A percentile compares a stretch with the other conserved stretches of the same genome.
These are phyloP conservation scores for Kalanchoe fedtschenkoi DNA, from an alignment of 164 flowering plant species.

Conservation along the genomic window DNA sequence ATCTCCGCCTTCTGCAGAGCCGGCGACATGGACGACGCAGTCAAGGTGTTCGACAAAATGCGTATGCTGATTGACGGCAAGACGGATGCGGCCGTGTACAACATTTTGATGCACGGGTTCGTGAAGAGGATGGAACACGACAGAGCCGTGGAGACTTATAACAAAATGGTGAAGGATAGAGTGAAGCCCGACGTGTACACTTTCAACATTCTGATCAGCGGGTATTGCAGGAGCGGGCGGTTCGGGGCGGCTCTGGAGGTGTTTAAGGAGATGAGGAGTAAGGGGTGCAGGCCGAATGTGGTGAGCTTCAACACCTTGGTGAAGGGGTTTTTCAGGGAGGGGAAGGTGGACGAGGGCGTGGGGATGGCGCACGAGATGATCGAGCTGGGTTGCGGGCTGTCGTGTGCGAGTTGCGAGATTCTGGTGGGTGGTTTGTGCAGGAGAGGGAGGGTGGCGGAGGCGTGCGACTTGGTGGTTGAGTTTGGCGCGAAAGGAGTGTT, in stretches of 20 bases:
- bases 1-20: slow-evolving; percentile 44
- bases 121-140: slow-evolving; percentile 36
- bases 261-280: slow-evolving; percentile 70
- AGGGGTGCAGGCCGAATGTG: slow-evolving; percentile 71
- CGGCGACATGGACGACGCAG: slow-evolving; percentile 51
- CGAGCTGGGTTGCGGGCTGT: slow-evolving; percentile 58
- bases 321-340: slow-evolving; percentile 49
- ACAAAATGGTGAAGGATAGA: slow-evolving; percentile 43
- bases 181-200: slow-evolving; percentile 76
- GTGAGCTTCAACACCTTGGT: slow-evolving; percentile 84
- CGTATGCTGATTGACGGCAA: slow-evolving; percentile 61
- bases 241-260: slow-evolving; percentile 49
- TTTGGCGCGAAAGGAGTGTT: slow-evolving; percentile 47
- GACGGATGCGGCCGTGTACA: slow-evolving; percentile 49
- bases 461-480: slow-evolving; percentile 49
- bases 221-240: slow-evolving; percentile 48
- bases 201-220: slow-evolving; percentile 62
- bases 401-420: slow-evolving; percentile 70
- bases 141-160: slow-evolving; percentile 43
- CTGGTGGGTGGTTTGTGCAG: slow-evolving; percentile 64
- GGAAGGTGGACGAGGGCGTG: slow-evolving; percentile 58
- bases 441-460: slow-evolving; percentile 34
- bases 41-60: slow-evolving; percentile 44
- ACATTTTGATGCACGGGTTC: slow-evolving; percentile 58
- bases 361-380: slow-evolving; percentile 82